Conservation (phyloP, 257 asterid species). For the Plantago elongata region DNA sequence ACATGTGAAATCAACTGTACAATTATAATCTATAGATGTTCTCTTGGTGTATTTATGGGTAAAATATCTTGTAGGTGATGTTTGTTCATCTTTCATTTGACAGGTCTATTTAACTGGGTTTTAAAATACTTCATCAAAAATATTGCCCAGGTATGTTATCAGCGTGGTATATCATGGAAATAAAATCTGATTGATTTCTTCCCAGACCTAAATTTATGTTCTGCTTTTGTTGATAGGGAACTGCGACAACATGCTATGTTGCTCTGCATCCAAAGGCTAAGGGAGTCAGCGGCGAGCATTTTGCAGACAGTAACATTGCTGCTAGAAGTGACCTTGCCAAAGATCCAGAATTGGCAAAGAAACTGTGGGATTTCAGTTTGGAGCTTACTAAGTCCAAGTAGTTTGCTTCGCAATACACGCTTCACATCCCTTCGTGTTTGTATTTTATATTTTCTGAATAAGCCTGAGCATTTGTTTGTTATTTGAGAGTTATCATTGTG, state of each 20-base stretch:
- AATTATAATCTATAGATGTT: background rate
- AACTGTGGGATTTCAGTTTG: conserved; percentile 74
- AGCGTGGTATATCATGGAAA: background rate
- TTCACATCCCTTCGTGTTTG: no score
- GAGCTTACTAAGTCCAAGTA: conserved; percentile 36
- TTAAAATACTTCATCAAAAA: conserved; percentile 52
- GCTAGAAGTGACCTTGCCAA: conserved; percentile 28
- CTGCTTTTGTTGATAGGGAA: conserved; percentile 29
- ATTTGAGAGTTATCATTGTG: no score
- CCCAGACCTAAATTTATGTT: conserved; percentile 1
- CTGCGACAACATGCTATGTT: conserved; percentile 62
- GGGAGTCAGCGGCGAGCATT: conserved; percentile 68
- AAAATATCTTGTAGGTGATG: background rate
- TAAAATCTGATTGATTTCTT: background rate
- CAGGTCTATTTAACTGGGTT: conserved; percentile 44
- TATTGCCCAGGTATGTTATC: conserved; percentile 52
- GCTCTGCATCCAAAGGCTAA: conserved; percentile 67
- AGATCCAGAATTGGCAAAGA: conserved; percentile 59
- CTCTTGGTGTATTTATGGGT: background rate
- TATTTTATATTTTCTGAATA: no score
- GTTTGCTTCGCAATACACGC: background rate
- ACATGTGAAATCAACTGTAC: background rate
- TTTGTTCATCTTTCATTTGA: conserved; percentile 10
- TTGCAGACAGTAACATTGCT: conserved; percentile 40
- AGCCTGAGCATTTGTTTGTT: no score